These are phyloP conservation scores for Hemisphaericaspora nanyangensis DNA, from an alignment of 805 yeast genomes.

Conservation along the genomic window DNA sequence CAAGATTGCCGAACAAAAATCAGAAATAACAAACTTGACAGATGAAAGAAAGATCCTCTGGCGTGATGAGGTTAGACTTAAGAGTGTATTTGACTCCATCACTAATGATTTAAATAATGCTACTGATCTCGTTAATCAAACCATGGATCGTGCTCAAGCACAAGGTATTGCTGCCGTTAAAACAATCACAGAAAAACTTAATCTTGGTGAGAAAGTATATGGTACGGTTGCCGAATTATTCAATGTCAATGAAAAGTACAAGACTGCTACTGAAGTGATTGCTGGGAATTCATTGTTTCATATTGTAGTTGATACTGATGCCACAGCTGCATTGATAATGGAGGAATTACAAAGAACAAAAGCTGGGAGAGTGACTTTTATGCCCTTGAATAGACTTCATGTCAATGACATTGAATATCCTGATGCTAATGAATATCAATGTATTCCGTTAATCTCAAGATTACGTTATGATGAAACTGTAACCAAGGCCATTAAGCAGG, in stretches of 20 bases:
- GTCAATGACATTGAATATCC: constrained; percentile 51
- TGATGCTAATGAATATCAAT: constrained; percentile 49
- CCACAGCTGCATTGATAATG: constrained; percentile 76
- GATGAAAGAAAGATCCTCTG: constrained; percentile 72
- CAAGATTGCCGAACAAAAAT: constrained; percentile 39
- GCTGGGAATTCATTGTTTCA: constrained; percentile 87
- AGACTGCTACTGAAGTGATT: constrained; percentile 80
- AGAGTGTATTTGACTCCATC: constrained; percentile 53
- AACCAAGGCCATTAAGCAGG: constrained; percentile 67
- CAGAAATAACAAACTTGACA: constrained; percentile 40
- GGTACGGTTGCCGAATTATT: constrained; percentile 88
- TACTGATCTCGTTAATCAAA: constrained; percentile 59
- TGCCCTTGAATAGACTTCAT: constrained; percentile 75
- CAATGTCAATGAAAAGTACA: constrained; percentile 74
- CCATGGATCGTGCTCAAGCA: constrained; percentile 70
- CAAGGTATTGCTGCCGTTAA: constrained; percentile 68
- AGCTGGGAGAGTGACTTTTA: constrained; percentile 84
- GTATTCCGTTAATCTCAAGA: constrained; percentile 75
- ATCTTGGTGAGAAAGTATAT: constrained; percentile 54
- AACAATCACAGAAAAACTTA: constrained; percentile 56
- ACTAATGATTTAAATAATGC: constrained; percentile 53
- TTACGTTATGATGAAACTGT: constrained; percentile 56
- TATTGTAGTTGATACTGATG: constrained; percentile 84
- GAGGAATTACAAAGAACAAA: constrained; percentile 65
- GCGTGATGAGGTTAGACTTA: constrained; percentile 71